Evolutionary conservation across 2,329 filamentous ascomycete species (phyloP).

Genomic region (Monosporascus sp.): DNA sequence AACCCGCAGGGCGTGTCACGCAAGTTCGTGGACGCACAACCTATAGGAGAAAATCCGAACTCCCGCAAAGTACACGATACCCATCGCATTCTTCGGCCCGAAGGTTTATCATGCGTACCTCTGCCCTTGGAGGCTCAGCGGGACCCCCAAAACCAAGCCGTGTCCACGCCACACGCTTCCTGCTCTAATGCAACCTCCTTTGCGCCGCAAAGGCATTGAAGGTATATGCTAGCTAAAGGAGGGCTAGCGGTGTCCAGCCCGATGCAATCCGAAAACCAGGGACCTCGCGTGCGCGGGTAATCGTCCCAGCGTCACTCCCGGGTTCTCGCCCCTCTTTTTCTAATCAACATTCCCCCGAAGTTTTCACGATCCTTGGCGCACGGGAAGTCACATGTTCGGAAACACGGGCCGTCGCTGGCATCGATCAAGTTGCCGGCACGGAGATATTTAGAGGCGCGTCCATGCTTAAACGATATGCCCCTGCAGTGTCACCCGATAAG

Average conservation of each 20-base stretch:
- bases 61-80: no score
- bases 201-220: not conserved
- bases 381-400: slow-evolving; percentile 13
- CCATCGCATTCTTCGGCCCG: no score
- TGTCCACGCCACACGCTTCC: no score
- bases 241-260: not conserved
- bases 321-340: not conserved
- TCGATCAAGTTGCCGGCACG: slow-evolving; percentile 21
- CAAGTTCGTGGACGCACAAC: no score
- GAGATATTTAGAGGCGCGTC: slow-evolving; percentile 9
- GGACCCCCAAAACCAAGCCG: no score
- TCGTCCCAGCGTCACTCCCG: not conserved
- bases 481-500: not conserved
- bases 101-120: no score
- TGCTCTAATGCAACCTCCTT: not conserved
- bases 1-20: no score
- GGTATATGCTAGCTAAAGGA: not conserved
- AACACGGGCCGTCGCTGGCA: slow-evolving; percentile 25
- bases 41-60: no score
- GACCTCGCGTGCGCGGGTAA: not conserved
- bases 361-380: not conserved
- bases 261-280: not conserved
- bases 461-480: not conserved
- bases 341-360: slow-evolving; percentile 3
- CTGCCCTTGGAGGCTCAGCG: no score